Percentiles rank a stretch among this genome's conserved stretches.
These are phyloP conservation scores for Colletotrichum cereale DNA, from an alignment of 2,329 filamentous ascomycete genomes.

Conservation along the genomic window DNA sequence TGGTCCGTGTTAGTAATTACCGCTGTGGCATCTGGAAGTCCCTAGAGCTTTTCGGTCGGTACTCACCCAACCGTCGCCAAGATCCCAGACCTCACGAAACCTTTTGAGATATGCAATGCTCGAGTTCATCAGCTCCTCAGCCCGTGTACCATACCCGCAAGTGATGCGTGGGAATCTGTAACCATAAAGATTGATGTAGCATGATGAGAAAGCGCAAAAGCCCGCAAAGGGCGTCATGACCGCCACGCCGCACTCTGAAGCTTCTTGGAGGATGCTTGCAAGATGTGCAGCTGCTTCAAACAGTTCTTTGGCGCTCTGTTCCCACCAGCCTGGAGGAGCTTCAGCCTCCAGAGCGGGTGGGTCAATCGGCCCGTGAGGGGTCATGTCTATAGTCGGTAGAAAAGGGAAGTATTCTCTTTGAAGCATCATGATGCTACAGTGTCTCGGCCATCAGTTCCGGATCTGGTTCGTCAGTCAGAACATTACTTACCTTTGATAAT, in stretches of 20 bases:
- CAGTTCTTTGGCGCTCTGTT: conserved; percentile 51
- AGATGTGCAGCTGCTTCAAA: conserved; percentile 54
- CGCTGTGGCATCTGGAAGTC: background rate
- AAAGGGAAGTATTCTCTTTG: conserved; percentile 60
- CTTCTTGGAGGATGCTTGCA: conserved; percentile 51
- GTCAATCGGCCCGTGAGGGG: conserved; percentile 55
- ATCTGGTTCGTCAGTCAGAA: background rate
- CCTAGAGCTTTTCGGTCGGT: background rate
- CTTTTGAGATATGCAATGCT: conserved; percentile 46
- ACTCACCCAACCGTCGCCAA: conserved; percentile 48
- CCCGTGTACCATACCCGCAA: conserved; percentile 46
- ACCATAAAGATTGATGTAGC: conserved; percentile 57
- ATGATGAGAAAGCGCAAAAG: conserved; percentile 60
- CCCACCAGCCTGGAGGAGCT: conserved; percentile 56
- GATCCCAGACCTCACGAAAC: conserved; percentile 47
- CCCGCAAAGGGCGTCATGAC: conserved; percentile 58
- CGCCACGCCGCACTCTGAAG: conserved; percentile 51
- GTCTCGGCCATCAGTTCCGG: background rate
- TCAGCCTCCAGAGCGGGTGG: conserved; percentile 53
- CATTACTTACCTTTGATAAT: conserved; percentile 54
- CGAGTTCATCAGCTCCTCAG: conserved; percentile 43
- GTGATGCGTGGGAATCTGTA: conserved; percentile 57
- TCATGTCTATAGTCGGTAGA: conserved; percentile 51
- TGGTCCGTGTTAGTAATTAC: background rate
- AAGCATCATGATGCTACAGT: conserved; percentile 54